Percentiles rank a stretch among this genome's conserved stretches.
phyloP scores from a whole-genome alignment of 2,329 filamentous ascomycete species.

The Polychaeton citri region DNA sequence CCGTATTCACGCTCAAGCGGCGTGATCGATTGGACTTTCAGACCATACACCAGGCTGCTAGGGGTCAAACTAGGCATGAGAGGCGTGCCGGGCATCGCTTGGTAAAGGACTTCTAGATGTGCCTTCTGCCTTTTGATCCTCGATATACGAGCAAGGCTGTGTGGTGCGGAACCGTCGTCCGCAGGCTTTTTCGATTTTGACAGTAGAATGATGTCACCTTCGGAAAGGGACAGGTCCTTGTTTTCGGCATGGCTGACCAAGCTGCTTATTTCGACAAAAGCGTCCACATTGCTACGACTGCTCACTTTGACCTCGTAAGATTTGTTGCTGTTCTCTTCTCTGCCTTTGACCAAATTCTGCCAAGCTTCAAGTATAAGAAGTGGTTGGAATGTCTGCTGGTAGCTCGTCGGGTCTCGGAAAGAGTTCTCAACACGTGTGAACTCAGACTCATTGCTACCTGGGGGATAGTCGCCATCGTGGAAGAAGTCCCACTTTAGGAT shows the following conservation, averaged over 20 bases:
- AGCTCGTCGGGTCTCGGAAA: conserved; percentile 63
- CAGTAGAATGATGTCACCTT: conserved; percentile 81
- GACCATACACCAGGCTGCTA: conserved; percentile 54
- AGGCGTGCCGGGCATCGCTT: conserved; percentile 47
- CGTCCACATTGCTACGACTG: conserved; percentile 80
- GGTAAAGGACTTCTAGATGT: conserved; percentile 71
- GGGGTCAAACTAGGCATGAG: conserved; percentile 42
- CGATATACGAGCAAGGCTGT: conserved; percentile 78
- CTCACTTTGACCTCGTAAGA: conserved; percentile 78
- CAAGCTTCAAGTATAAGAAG: conserved; percentile 86
- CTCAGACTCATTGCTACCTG: conserved; percentile 52
- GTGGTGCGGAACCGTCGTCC: conserved; percentile 49
- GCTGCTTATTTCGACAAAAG: conserved; percentile 82
- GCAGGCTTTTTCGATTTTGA: conserved; percentile 62
- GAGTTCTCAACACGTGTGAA: conserved; percentile 66
- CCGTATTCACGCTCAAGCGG: conserved; percentile 94
- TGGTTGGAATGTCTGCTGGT: conserved; percentile 82
- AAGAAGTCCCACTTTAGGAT: conserved; percentile 95
- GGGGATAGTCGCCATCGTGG: conserved; percentile 73
- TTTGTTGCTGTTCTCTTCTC: conserved; percentile 70
- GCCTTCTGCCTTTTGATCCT: conserved; percentile 70
- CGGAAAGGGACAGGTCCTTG: conserved; percentile 58
- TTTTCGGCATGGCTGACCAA: conserved; percentile 58
- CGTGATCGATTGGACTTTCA: conserved; percentile 84
- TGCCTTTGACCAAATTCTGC: conserved; percentile 82